phyloP scores from a whole-genome alignment of 139 green algal genomes.

The Choricystis sp. region DNA sequence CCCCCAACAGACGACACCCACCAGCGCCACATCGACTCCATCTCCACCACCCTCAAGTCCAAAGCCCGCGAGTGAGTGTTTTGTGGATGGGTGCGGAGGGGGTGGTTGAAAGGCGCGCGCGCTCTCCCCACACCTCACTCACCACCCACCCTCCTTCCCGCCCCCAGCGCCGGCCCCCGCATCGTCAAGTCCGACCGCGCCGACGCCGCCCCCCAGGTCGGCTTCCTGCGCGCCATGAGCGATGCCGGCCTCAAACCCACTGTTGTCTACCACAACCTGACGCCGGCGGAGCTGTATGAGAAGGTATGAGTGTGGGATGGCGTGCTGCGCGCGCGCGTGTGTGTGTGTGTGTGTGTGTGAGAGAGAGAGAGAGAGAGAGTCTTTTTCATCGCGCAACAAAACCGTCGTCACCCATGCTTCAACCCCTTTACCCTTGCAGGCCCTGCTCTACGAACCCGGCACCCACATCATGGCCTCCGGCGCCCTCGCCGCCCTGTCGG shows the following conservation, averaged over 20 bases:
- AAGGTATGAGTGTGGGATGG: conserved; percentile 15
- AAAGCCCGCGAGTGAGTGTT: too few species aligned
- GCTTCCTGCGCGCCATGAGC: conserved; percentile 23
- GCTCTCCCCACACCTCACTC: background rate
- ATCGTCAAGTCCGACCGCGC: background rate
- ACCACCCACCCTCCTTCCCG: background rate
- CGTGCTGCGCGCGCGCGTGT: background rate
- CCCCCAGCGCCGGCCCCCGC: background rate
- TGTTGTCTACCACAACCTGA: conserved; percentile 56
- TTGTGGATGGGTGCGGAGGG: too few species aligned
- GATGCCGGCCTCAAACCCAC: conserved; percentile 56
- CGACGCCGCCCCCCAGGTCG: background rate
- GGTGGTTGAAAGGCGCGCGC: too few species aligned
- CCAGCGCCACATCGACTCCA: too few species aligned
- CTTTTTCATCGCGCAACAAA: too few species aligned
- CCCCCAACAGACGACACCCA: too few species aligned
- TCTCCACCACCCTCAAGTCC: too few species aligned
- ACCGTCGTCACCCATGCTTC: too few species aligned
- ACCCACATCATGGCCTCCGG: conserved; percentile 48
- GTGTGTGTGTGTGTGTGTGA: background rate
- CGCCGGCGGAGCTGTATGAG: conserved; percentile 42
- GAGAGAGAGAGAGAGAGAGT: too few species aligned
- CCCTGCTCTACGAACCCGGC: conserved; percentile 46
- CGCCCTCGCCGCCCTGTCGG: conserved; percentile 58
- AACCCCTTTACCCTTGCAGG: too few species aligned